Conservation (phyloP, 2,329 filamentous ascomycete species). For the Fusarium coicis region DNA sequence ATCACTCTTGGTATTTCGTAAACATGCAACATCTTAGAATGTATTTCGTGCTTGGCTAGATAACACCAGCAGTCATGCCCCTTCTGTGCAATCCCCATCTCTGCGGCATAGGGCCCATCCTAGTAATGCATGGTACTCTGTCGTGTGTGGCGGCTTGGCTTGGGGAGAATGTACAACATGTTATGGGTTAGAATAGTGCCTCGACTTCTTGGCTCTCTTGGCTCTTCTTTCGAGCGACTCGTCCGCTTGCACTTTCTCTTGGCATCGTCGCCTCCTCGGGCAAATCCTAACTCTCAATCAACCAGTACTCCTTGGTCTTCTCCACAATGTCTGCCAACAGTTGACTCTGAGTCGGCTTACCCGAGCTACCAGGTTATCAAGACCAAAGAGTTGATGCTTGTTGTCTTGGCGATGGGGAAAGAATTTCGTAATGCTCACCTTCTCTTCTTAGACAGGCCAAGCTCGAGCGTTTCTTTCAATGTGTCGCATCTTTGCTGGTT, state of each 20-base stretch:
- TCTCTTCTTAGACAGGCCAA: conserved; percentile 35
- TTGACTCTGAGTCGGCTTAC: conserved; percentile 19
- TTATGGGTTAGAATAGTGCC: conserved; percentile 30
- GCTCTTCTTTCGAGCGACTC: conserved; percentile 24
- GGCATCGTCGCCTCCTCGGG: conserved; percentile 37
- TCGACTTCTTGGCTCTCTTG: conserved; percentile 36
- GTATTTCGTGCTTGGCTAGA: conserved; percentile 26
- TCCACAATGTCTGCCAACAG: conserved; percentile 30
- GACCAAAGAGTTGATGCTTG: conserved; percentile 25
- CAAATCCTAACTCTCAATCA: conserved; percentile 32
- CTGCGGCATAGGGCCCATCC: conserved; percentile 1
- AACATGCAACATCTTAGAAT: conserved; percentile 3
- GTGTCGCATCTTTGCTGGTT: conserved; percentile 31
- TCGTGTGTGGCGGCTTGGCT: conserved; percentile 33
- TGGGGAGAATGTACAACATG: conserved; percentile 34
- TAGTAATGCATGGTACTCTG: conserved; percentile 28
- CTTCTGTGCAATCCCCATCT: conserved; percentile 25
- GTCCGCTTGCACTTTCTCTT: conserved; percentile 25
- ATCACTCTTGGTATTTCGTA: conserved; percentile 31
- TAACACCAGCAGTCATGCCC: conserved; percentile 28
- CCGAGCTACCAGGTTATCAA: conserved; percentile 28
- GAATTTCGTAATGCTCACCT: conserved; percentile 35
- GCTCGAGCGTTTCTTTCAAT: conserved; percentile 14
- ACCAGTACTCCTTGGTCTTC: conserved; percentile 7
- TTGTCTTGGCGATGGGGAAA: conserved; percentile 31